phyloP scores from a whole-genome alignment of 139 green algal genomes.

The Limnomonas spitsbergensis region DNA sequence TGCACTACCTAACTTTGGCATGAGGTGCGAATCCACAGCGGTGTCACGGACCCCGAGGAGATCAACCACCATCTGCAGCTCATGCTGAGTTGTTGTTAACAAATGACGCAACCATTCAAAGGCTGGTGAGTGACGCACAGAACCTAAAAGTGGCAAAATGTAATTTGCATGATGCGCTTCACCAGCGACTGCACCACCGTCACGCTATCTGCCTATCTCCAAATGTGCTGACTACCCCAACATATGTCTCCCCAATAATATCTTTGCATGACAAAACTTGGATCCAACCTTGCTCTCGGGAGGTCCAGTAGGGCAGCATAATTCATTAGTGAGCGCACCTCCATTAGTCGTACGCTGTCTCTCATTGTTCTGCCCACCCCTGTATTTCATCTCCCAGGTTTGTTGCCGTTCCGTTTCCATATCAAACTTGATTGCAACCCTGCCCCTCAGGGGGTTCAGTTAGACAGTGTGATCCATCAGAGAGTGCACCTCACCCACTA shows the following conservation, averaged over 20 bases:
- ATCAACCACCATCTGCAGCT: not conserved
- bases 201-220: no score
- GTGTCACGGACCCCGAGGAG: not conserved
- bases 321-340: no score
- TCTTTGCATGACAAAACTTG: not conserved
- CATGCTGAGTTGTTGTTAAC: not conserved
- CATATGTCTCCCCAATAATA: conserved; percentile 1
- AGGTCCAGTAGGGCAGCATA: no score
- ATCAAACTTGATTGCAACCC: no score
- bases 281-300: not conserved
- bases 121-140: no score
- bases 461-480: not conserved
- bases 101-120: no score
- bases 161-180: no score
- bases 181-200: no score
- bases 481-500: not conserved
- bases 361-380: not conserved
- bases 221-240: no score
- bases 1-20: no score
- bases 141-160: no score
- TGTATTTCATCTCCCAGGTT: not conserved
- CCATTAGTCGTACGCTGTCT: no score
- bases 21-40: not conserved
- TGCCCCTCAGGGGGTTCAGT: not conserved
- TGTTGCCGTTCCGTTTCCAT: not conserved